Base-by-base conservation (phyloP, 441 rosid genomes). In the Adansonia gregorii region DNA sequence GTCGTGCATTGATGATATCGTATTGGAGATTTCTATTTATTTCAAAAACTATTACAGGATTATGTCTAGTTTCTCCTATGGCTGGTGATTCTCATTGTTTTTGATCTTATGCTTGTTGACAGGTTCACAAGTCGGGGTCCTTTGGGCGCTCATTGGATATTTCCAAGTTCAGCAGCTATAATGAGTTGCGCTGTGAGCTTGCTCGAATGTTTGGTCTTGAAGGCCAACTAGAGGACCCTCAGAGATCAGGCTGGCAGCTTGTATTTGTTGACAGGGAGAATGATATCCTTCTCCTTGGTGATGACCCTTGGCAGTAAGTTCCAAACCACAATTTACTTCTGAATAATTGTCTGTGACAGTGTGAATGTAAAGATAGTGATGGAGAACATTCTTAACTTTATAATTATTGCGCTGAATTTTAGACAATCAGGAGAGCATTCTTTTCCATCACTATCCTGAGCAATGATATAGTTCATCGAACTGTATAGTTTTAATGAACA, bases 201-300 rank as follows among this genome's bases (percentile, higher is more conserved):
- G 98, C 97, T 83, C 90, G 82, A 67, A 91, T 95, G 97, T 95
- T 95, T 81, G 97, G 97, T 85, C 93, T 94, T 3, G 98, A 92
- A 93, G 97, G 99, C 85, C 91, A 88, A 77, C 83, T 95, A 80
- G 98, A 95, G 88, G 91, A 92, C 88, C 94, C 98, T 80, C 87
- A 84, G 87, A 95, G 99, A 94, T 95, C 99, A 94, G 99, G 99
- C 99, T 95, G 99, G 99, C 99, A 95, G 99, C 99, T 95, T 95
- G 98, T 95, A 91, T 95, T 95, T 75, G 95, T 95, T 72, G 99
- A 95, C 92, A 86, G 94, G 92, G 99, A 95, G 97, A 91, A 95
- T 79, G 99, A 95, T 74, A 90, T 88, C 65, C 99, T 95, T 87
- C 99, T 95, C 92, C 99, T 94, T 75, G 99, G 99, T 73, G 99